Evolutionary conservation across 2,329 filamentous ascomycete genomes (phyloP).

Genomic region (Cyphellophora attinorum): DNA sequence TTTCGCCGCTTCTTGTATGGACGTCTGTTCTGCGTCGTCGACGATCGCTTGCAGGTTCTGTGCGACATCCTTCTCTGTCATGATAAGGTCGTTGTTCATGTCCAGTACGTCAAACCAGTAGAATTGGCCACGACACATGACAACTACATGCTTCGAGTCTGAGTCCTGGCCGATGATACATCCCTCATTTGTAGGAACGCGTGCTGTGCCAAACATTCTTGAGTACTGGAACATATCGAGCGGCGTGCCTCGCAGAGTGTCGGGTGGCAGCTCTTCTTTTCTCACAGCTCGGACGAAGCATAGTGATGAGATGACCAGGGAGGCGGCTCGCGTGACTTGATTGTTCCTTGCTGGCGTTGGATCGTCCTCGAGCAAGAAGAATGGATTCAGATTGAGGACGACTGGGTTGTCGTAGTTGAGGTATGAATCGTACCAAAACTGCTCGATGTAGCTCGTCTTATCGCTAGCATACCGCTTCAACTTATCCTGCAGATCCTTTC

Average conservation of each 20-base stretch:
- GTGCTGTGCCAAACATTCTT: slow-evolving; percentile 83
- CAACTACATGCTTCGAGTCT: slow-evolving; percentile 83
- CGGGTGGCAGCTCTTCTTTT: slow-evolving; percentile 84
- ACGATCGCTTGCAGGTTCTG: slow-evolving; percentile 88
- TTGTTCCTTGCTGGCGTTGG: slow-evolving; percentile 93
- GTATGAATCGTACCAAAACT: slow-evolving; percentile 99
- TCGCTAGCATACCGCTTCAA: slow-evolving; percentile 82
- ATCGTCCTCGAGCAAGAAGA: slow-evolving; percentile 95
- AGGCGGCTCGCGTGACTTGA: slow-evolving; percentile 89
- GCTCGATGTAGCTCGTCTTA: slow-evolving; percentile 94
- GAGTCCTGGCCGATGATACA: slow-evolving; percentile 95
- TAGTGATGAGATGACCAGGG: slow-evolving; percentile 78
- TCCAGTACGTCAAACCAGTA: slow-evolving; percentile 99
- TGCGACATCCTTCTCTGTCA: slow-evolving; percentile 89
- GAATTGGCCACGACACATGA: slow-evolving; percentile 89
- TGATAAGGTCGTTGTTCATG: slow-evolving; percentile 87
- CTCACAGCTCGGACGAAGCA: slow-evolving; percentile 89
- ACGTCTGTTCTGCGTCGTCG: slow-evolving; percentile 78
- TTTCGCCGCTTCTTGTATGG: slow-evolving; percentile 92
- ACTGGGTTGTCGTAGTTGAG: slow-evolving; percentile 97
- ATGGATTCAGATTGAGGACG: slow-evolving; percentile 93
- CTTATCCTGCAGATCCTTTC: slow-evolving; percentile 76
- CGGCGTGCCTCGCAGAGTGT: slow-evolving; percentile 72
- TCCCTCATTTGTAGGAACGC: slow-evolving; percentile 86
- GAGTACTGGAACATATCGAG: slow-evolving; percentile 99